A percentile compares a stretch with the other conserved stretches of the same genome.
Conservation (phyloP, 1,139 yeast genomes). For the Candida sanyaensis region DNA sequence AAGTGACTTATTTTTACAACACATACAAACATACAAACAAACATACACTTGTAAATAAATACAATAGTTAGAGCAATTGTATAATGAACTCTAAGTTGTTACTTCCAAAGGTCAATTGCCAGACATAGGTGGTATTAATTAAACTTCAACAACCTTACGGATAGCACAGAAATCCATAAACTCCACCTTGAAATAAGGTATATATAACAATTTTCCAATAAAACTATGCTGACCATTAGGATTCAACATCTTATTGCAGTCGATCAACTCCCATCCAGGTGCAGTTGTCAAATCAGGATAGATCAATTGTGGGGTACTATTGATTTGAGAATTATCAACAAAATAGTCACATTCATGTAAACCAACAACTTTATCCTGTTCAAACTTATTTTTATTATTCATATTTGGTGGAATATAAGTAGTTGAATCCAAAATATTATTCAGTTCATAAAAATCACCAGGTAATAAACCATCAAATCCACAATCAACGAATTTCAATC, state of each 20-base stretch:
- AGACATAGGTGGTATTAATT: too few relatives aligned
- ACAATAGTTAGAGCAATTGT: too few relatives aligned
- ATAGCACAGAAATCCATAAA: conserved; percentile 49
- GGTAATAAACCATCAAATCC: conserved; percentile 90
- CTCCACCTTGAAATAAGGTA: conserved; percentile 44
- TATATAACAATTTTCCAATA: conserved; percentile 46
- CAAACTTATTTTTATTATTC: conserved; percentile 72
- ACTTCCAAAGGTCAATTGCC: too few relatives aligned
- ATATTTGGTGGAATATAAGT: conserved; percentile 58
- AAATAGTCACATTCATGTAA: conserved; percentile 56
- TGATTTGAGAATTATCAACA: conserved; percentile 50
- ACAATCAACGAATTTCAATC: conserved; percentile 68
- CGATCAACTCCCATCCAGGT: conserved; percentile 42
- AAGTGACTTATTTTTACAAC: too few relatives aligned
- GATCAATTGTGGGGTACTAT: conserved; percentile 13
- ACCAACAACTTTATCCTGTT: conserved; percentile 48
- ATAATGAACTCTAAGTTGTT: too few relatives aligned
- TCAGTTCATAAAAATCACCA: conserved; percentile 69
- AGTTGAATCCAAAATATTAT: conserved; percentile 24
- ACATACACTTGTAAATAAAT: conserved; percentile 31
- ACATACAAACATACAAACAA: too few relatives aligned
- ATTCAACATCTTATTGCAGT: conserved; percentile 48
- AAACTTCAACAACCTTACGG: conserved; percentile 9
- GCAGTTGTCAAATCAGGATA: conserved; percentile 13
- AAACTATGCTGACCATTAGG: conserved; percentile 46